Conservation (phyloP, 1,139 yeast species). For the Martiniozyma asiatica region DNA sequence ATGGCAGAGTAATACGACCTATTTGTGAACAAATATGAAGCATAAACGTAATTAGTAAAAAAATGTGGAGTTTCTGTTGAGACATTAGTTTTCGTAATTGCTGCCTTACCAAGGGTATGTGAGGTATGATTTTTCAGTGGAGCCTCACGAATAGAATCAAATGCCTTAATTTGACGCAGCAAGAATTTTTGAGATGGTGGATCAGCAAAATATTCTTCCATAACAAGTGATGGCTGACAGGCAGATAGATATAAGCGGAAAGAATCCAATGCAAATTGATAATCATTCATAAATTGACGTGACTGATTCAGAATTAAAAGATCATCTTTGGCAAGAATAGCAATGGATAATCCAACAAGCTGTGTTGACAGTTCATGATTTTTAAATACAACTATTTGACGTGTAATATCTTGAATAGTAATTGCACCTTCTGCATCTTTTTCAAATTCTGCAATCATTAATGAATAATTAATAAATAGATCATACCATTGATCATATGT, state of each 20-base stretch:
- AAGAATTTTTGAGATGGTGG: conserved; percentile 84
- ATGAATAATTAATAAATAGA: conserved; percentile 66
- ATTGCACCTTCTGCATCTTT: conserved; percentile 52
- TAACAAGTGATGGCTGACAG: conserved; percentile 49
- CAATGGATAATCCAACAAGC: conserved; percentile 55
- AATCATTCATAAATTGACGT: conserved; percentile 50
- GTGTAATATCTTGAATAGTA: conserved; percentile 61
- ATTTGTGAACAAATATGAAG: conserved; percentile 70
- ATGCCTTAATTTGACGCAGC: conserved; percentile 79
- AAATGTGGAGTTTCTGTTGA: conserved; percentile 48
- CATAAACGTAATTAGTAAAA: conserved; percentile 63
- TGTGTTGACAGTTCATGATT: conserved; percentile 44
- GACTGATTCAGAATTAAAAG: conserved; percentile 41
- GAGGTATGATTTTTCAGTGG: too few relatives aligned
- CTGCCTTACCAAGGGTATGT: conserved; percentile 65
- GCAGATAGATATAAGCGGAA: conserved; percentile 58
- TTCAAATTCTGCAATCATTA: conserved; percentile 53
- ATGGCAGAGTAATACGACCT: conserved; percentile 73
- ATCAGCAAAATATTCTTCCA: conserved; percentile 52
- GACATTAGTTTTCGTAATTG: conserved; percentile 38
- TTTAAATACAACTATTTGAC: conserved; percentile 60
- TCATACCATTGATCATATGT: conserved; percentile 75
- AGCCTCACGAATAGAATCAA: conserved; percentile 49
- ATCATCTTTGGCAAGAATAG: conserved; percentile 43
- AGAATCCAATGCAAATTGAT: conserved; percentile 65